Percentiles rank a stretch among this genome's conserved stretches.
Conservation (phyloP, 805 yeast genomes). For the Hanseniaspora singularis region DNA sequence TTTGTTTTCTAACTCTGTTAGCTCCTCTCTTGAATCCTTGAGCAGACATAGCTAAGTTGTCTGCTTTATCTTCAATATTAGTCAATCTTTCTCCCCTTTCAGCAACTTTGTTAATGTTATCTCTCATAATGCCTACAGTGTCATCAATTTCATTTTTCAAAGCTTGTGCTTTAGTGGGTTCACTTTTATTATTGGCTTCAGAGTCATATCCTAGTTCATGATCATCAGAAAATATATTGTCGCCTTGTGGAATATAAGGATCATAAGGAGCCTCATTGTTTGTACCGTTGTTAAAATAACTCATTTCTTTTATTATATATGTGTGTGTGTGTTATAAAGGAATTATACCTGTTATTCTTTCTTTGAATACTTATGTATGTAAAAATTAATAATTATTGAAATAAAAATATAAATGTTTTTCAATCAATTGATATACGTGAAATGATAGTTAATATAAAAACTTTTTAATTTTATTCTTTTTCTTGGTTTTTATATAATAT, state of each 20-base stretch:
- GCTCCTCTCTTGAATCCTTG: conserved; percentile 95
- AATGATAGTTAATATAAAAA: too few species aligned
- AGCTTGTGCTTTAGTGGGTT: conserved; percentile 55
- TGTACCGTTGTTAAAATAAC: conserved; percentile 37
- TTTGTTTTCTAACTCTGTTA: conserved; percentile 90
- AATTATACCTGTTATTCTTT: too few species aligned
- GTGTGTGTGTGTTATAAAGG: not conserved
- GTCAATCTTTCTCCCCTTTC: conserved; percentile 88
- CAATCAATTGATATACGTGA: too few species aligned
- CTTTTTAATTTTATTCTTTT: too few species aligned
- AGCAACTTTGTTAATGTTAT: conserved; percentile 88
- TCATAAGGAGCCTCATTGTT: conserved; percentile 67
- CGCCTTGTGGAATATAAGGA: conserved; percentile 66
- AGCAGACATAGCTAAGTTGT: conserved; percentile 81
- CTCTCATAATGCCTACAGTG: conserved; percentile 95
- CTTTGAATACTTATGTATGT: too few species aligned
- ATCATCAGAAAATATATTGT: conserved; percentile 19
- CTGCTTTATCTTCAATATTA: conserved; percentile 84
- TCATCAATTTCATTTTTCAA: conserved; percentile 85
- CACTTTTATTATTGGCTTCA: conserved; percentile 19
- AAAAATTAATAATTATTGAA: too few species aligned
- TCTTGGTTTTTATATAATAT: too few species aligned
- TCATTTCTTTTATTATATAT: not conserved
- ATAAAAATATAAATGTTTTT: too few species aligned
- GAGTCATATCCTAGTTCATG: conserved; percentile 8